These are phyloP conservation scores for Mucor lusitanicus DNA, from an alignment of 371 early-diverging fungal species.

Conservation along the genomic window DNA sequence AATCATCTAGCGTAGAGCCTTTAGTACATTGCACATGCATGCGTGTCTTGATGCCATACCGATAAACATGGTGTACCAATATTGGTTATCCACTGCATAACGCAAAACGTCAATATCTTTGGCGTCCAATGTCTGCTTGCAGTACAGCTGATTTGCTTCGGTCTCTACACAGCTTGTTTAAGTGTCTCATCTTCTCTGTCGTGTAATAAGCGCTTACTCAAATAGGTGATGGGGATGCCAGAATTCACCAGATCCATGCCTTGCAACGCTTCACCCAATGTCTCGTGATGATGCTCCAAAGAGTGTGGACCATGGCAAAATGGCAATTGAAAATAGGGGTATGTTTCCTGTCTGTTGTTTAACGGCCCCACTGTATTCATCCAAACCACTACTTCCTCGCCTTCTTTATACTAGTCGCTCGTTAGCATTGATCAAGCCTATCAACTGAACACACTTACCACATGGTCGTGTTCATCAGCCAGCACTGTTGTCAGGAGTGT, in stretches of 20 bases:
- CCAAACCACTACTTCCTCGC: constrained; percentile 68
- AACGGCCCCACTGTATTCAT: constrained; percentile 78
- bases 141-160: constrained; percentile 38
- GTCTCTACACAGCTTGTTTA: constrained; percentile 13
- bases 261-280: constrained; percentile 79
- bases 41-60: constrained; percentile 32
- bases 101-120: constrained; percentile 57
- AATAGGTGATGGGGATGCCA: constrained; percentile 70
- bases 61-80: constrained; percentile 77
- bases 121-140: constrained; percentile 39
- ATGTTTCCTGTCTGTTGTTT: constrained; percentile 75
- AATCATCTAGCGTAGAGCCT: constrained; percentile 44
- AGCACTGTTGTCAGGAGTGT: neutral
- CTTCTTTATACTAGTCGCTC: constrained; percentile 48
- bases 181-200: too few species aligned
- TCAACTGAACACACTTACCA: constrained; percentile 28
- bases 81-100: constrained; percentile 67
- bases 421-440: neutral
- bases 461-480: constrained; percentile 54
- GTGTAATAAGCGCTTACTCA: constrained; percentile 27
- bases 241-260: constrained; percentile 78
- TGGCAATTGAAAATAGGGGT: constrained; percentile 76
- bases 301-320: constrained; percentile 67
- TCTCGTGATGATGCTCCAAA: constrained; percentile 74
- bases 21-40: neutral